Conservation (phyloP, 164 flowering plant genomes). For the Macadamia integrifolia region DNA sequence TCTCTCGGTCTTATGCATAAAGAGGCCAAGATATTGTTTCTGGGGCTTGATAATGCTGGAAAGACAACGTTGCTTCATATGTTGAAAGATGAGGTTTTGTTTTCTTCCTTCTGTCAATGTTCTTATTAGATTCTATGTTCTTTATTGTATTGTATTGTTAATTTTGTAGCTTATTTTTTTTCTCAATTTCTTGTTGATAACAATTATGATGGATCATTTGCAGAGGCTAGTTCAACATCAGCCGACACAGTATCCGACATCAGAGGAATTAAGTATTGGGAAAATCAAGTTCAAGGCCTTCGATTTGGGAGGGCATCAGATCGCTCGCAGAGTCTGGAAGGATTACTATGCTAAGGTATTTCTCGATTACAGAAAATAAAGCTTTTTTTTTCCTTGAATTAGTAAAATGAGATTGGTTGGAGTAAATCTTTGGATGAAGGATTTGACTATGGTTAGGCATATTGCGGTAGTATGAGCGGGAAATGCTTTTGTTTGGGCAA, state of each 20-base stretch:
- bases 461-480: no score
- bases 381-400: no score
- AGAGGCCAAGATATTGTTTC: conserved; percentile 64
- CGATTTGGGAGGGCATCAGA: conserved; percentile 72
- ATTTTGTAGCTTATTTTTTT: not conserved
- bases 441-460: no score
- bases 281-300: conserved; percentile 25
- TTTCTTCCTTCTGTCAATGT: not conserved
- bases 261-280: conserved; percentile 45
- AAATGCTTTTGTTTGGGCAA: no score
- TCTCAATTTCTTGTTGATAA: no score
- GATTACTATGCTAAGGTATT: not conserved
- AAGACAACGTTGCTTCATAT: conserved; percentile 68
- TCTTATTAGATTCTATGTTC: not conserved
- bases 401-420: conserved; percentile 36
- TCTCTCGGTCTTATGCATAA: conserved; percentile 68
- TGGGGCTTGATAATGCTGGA: conserved; percentile 21
- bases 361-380: conserved; percentile 46
- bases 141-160: not conserved
- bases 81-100: conserved; percentile 62
- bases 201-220: conserved; percentile 1
- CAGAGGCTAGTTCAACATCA: conserved; percentile 29
- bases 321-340: conserved; percentile 22
- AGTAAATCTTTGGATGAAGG: conserved; percentile 23
- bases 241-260: no score